Base-by-base conservation (phyloP, 2,329 filamentous ascomycete genomes). In the Leptographium radiaticola region DNA sequence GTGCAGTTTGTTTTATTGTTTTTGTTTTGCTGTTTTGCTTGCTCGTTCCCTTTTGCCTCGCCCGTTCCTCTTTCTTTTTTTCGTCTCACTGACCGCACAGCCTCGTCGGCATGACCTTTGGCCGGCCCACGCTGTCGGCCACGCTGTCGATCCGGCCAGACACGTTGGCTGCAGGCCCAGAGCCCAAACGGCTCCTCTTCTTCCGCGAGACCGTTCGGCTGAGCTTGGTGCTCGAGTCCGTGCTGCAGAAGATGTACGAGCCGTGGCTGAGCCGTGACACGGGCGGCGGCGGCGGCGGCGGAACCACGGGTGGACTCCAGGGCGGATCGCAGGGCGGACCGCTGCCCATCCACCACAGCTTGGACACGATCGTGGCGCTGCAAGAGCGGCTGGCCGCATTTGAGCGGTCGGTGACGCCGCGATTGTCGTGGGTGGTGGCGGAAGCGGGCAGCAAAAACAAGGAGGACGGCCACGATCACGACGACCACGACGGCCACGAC, bases 71-170 rank as follows among this genome's bases (percentile, higher is more conserved):
- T 25, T n/a, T n/a, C n/a, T n/a, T n/a, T n/a, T n/a, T n/a, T n/a
- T 25, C 25, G 5, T 25, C 25, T 25, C 25, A 20, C 43, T 45
- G 15, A 45, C 43, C 9, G 20, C 11, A 30, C 49, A 51, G 49
- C 4, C 55, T 57, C 30, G 55, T 57, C 25, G 55, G 55, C 53
- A 57, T 55, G 53, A 57, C 55, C 0, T 55, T 57, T 53, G 55
- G 55, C 18, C 55, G 55, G 10, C 55, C 55, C 1, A 53, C 55
- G 3, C 52, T 57, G 55, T 51, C 55, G 3, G 55, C 55, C 20
- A 51, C 46, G 15, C 18, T 55, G n/a, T 55, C 53, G 10, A 55
- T 57, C 39, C 31, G 30, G 12, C 53, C 53, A 2, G 51, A 49
- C 15, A 51, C 53, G 30, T 25, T 56, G n/a, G 38, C 25, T 31